A percentile compares a stretch with the other conserved stretches of the same genome.
Conservation (phyloP, 768 basidiomycete species). For the Brasilioporus rufonigricans region DNA sequence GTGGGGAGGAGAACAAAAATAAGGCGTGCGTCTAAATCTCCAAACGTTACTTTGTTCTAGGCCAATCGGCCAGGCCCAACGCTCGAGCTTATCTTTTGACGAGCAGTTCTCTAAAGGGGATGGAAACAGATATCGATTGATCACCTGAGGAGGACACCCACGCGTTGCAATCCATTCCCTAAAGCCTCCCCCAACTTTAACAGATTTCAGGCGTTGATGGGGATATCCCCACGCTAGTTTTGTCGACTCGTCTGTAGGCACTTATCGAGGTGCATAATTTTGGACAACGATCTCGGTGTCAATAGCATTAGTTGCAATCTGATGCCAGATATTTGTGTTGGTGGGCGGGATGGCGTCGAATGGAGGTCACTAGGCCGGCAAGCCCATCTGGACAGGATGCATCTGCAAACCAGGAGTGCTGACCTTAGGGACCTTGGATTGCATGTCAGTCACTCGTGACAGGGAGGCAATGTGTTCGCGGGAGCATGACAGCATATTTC, state of each 20-base stretch:
- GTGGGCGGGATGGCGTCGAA: background rate
- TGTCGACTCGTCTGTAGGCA: background rate
- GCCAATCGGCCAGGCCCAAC: slow-evolving; percentile 1
- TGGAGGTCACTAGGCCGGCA: background rate
- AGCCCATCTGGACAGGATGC: background rate
- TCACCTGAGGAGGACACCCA: slow-evolving; percentile 2
- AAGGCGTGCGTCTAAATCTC: background rate
- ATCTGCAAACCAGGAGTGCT: background rate
- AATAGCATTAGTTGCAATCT: background rate
- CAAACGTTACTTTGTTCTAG: background rate
- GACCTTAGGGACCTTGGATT: background rate
- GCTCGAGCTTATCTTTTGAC: slow-evolving; percentile 3
- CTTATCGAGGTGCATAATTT: background rate
- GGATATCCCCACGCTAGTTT: background rate
- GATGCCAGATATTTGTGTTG: background rate
- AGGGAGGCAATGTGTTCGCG: background rate
- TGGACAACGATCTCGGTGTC: background rate
- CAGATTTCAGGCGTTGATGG: background rate
- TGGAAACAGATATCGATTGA: background rate
- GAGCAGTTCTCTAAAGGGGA: background rate
- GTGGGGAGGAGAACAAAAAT: background rate
- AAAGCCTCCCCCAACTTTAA: background rate
- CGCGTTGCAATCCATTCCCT: background rate
- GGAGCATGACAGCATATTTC: background rate
- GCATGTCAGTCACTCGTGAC: background rate